Percentiles rank a stretch among this genome's conserved stretches.
These are phyloP conservation scores for Ramularia endophylla DNA, from an alignment of 2,329 filamentous ascomycete genomes.

Conservation along the genomic window DNA sequence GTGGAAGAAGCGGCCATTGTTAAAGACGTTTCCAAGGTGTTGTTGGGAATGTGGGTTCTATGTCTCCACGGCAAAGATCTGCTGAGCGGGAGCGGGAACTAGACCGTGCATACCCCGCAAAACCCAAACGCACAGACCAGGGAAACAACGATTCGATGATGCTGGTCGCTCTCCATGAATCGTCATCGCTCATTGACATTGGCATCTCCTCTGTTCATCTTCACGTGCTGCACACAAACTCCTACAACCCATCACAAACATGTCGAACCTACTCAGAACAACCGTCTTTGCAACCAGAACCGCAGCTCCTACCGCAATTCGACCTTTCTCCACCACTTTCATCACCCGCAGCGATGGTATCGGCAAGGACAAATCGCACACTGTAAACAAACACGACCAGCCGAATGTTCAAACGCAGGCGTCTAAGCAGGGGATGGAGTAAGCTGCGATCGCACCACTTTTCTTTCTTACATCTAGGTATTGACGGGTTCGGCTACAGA, in stretches of 20 bases:
- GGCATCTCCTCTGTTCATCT: no score
- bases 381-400: constrained; percentile 22
- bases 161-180: no score
- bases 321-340: constrained; percentile 12
- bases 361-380: constrained; percentile 18
- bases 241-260: not conserved
- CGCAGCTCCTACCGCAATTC: constrained; percentile 1
- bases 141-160: no score
- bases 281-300: constrained; percentile 10
- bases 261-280: constrained; percentile 1
- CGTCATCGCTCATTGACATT: no score
- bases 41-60: no score
- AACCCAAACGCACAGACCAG: no score
- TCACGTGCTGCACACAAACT: constrained; percentile 1
- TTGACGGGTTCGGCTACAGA: constrained; percentile 14
- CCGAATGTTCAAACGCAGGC: constrained; percentile 21
- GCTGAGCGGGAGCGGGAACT: no score
- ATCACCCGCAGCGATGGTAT: constrained; percentile 16
- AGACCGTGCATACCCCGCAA: no score
- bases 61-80: no score
- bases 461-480: not conserved
- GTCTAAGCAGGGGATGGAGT: constrained; percentile 16
- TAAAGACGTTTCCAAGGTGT: no score
- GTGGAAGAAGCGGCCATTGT: no score
- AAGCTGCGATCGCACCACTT: constrained; percentile 11